phyloP scores from a whole-genome alignment of 2,329 filamentous ascomycete genomes.

The Colletotrichum tofieldiae region DNA sequence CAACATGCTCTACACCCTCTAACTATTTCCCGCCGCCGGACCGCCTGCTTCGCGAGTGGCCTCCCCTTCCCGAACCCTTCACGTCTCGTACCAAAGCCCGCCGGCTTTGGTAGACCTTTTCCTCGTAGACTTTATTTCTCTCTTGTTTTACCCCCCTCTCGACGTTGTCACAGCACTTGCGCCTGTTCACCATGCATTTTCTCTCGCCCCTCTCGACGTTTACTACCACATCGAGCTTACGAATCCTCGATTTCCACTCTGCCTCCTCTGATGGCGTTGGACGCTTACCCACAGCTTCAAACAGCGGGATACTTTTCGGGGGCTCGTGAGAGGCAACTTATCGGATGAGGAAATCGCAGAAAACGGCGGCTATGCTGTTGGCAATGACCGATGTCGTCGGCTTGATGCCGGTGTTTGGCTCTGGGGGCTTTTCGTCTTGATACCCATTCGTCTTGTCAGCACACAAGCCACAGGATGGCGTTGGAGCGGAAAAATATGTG shows the following conservation, averaged over 20 bases:
- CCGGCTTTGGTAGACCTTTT: conserved; percentile 6
- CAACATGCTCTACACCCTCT: conserved; percentile 36
- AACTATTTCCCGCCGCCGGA: conserved; percentile 12
- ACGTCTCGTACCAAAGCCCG: neutral
- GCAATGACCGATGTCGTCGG: conserved; percentile 6
- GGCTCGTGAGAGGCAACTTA: conserved; percentile 13
- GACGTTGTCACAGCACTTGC: conserved; percentile 31
- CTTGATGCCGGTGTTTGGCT: conserved; percentile 24
- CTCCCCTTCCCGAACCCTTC: neutral
- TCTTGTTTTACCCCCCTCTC: conserved; percentile 30
- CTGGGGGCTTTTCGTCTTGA: conserved; percentile 36
- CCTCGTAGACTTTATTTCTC: conserved; percentile 36
- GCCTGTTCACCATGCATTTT: conserved; percentile 30
- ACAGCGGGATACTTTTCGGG: conserved; percentile 15
- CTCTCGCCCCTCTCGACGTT: conserved; percentile 22
- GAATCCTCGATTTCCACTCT: conserved; percentile 22
- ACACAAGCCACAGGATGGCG: conserved; percentile 29
- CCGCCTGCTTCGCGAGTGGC: conserved; percentile 3
- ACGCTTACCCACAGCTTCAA: conserved; percentile 39
- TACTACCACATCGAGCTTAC: conserved; percentile 27
- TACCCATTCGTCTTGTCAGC: neutral
- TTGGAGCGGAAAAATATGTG: conserved; percentile 29
- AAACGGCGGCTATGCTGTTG: conserved; percentile 1
- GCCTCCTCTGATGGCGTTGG: conserved; percentile 28
- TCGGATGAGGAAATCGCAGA: neutral